Conservation (phyloP, 2,329 filamentous ascomycete genomes). For the Colletotrichum salicis region DNA sequence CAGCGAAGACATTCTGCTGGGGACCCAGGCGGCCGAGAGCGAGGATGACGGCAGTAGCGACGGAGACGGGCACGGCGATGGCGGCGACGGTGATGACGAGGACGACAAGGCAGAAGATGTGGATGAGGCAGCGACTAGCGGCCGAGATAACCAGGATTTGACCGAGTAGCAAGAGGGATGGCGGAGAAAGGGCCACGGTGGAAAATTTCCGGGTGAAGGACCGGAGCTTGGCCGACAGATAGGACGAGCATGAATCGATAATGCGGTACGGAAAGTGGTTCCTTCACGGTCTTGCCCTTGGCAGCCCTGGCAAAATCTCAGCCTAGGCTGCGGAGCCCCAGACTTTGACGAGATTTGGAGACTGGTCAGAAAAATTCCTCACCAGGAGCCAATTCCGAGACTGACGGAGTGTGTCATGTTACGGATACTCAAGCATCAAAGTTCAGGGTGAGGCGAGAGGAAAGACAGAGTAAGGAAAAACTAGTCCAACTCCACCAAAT, state of each 20-base stretch:
- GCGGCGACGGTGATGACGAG: conserved; percentile 37
- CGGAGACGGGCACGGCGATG: conserved; percentile 28
- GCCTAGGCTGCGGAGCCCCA: background rate
- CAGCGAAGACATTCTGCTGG: conserved; percentile 71
- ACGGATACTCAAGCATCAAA: background rate
- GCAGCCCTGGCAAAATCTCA: conserved; percentile 3
- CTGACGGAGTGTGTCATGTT: conserved; percentile 11
- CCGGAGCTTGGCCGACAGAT: conserved; percentile 35
- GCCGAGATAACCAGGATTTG: conserved; percentile 31
- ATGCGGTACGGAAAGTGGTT: conserved; percentile 4
- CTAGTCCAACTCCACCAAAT: conserved; percentile 28
- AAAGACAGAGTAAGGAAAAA: conserved; percentile 10
- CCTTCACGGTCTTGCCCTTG: conserved; percentile 11
- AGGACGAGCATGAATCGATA: conserved; percentile 35
- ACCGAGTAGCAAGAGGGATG: conserved; percentile 16
- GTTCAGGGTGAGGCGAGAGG: conserved; percentile 14
- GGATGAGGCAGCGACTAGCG: conserved; percentile 35
- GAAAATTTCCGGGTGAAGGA: conserved; percentile 20
- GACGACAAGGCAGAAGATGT: conserved; percentile 35
- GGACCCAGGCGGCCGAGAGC: conserved; percentile 53
- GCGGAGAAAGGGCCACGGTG: conserved; percentile 6
- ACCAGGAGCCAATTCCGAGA: conserved; percentile 21
- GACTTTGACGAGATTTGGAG: conserved; percentile 15
- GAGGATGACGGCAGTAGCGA: conserved; percentile 40
- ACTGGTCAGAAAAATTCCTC: background rate